Percentiles rank a stretch among this genome's conserved stretches.
These are phyloP conservation scores for Oidium heveae DNA, from an alignment of 2,329 filamentous ascomycete genomes.

Conservation along the genomic window DNA sequence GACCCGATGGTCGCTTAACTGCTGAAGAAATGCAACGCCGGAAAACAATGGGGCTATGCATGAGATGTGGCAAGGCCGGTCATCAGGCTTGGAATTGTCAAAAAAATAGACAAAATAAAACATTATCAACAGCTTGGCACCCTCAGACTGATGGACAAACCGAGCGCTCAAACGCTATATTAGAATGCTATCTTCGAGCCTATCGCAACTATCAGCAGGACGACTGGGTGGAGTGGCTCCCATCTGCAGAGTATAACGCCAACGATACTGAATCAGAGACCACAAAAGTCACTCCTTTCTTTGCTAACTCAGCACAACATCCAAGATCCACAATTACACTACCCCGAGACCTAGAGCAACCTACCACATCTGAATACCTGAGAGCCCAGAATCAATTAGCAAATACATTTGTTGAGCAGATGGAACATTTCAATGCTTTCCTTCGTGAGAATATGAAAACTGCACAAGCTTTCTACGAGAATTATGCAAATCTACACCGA, in stretches of 20 bases:
- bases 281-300: neutral
- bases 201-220: too few relatives aligned
- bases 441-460: neutral
- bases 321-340: neutral
- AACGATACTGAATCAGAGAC: neutral
- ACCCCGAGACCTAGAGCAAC: neutral
- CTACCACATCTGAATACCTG: neutral
- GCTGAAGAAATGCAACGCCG: neutral
- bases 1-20: neutral
- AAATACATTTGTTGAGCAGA: neutral
- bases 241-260: too few relatives aligned
- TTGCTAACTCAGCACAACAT: neutral
- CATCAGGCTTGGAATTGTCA: neutral
- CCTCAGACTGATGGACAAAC: neutral
- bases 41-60: neutral
- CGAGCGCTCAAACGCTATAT: too few relatives aligned
- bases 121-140: neutral
- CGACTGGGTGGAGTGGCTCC: neutral
- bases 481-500: neutral
- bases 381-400: neutral
- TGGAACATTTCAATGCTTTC: neutral
- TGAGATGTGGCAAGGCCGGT: neutral
- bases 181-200: too few relatives aligned
- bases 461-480: neutral
- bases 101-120: conserved; percentile 1